A percentile compares a stretch with the other conserved stretches of the same genome.
Conservation (phyloP, 139 green algal genomes). For the Mesotaenium endlicherianum region DNA sequence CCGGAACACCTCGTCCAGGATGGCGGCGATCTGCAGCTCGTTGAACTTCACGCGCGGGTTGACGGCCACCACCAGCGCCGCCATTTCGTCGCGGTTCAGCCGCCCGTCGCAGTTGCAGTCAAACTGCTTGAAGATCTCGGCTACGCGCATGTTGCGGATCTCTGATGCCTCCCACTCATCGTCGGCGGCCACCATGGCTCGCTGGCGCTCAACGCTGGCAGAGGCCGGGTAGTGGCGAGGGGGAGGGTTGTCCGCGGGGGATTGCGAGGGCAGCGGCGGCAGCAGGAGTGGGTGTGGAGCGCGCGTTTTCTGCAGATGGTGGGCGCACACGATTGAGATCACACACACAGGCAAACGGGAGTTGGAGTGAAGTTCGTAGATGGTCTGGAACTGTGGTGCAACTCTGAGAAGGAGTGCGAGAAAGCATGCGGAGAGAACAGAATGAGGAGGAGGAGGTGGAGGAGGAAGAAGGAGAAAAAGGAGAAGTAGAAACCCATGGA, state of each 20-base stretch:
- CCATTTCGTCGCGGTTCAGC: conserved; percentile 55
- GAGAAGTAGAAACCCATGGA: background rate
- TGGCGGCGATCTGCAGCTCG: conserved; percentile 51
- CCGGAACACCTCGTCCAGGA: conserved; percentile 56
- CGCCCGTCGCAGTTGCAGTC: conserved; percentile 47
- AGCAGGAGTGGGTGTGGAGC: background rate
- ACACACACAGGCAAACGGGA: background rate
- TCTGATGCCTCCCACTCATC: background rate
- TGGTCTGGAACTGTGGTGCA: background rate
- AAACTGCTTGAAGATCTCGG: conserved; percentile 49
- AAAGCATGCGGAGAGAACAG: background rate
- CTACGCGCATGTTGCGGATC: conserved; percentile 35
- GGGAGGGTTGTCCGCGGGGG: background rate
- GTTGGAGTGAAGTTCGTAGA: background rate
- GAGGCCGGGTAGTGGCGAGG: background rate
- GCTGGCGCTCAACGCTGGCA: background rate
- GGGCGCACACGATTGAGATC: background rate
- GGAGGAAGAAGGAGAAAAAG: background rate
- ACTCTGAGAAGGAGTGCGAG: background rate
- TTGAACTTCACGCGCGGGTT: conserved; percentile 53
- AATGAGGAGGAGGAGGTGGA: background rate
- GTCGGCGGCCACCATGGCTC: background rate
- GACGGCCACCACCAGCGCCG: conserved; percentile 52
- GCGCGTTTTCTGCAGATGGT: background rate
- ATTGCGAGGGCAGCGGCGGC: background rate